Evolutionary conservation across 2,329 filamentous ascomycete species (phyloP), one percentile per base, ranked within the genome.

Genomic region (Falciphora oryzae): DNA sequence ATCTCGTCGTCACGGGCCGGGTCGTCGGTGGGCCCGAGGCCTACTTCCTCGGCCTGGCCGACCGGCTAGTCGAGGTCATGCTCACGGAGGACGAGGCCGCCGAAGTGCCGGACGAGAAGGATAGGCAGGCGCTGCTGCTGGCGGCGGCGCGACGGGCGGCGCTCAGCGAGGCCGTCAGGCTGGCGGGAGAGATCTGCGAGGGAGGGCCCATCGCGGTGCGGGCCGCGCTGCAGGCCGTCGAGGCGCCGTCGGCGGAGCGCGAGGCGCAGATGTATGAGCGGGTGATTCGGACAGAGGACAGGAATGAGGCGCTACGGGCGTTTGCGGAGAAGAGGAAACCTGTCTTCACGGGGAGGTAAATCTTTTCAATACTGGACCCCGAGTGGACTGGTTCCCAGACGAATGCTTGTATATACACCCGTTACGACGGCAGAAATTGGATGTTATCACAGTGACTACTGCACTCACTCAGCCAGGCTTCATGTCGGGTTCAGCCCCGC

Each of bases 1-100:
- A 99, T 75, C 79, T 98, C 71, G 89, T 98, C 63, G 81, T 98
- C 11, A 98, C 94, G 0, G 95, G 95, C 3, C 86, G 95, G n/a
- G 83, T 92, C 58, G 90, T 99, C 16, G 83, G 84, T 11, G 94
- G 87, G 0, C 80, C 90, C 1, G 95, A 98, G 79, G 92, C 95
- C 0, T 96, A 97, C 77, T 95, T 96, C 75, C 78, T 97, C 25
- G 95, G 95, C 1, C 82, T 99, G 44, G 93, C 91, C 59, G 93
- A 98, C 77, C 83, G 94, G n/a, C 78, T 98, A 35, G 92, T 97
- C 29, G 91, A 97, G 76, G 83, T 96, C 28, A 27, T 27, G 6
- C 27, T 50, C 14, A 18, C 32, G n/a, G 67, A 66, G 65, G 65
- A 72, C 66, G 71, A 71, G 53, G 72, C 72, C 66, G 72, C 71